Conservation (phyloP, 768 basidiomycete genomes). For the Phylloporus scabripes region DNA sequence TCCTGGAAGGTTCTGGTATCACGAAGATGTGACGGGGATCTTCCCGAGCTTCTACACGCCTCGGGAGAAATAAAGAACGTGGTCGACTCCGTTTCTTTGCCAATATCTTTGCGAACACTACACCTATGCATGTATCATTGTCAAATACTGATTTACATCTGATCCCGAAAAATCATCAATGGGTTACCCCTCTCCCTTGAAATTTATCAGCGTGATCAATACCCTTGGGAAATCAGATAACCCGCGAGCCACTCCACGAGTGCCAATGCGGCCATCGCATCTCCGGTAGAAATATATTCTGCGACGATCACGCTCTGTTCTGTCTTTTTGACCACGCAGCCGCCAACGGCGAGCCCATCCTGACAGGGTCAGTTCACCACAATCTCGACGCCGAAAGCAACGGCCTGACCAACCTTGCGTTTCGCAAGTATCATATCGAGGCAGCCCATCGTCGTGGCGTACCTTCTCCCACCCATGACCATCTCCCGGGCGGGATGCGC, state of each 20-base stretch:
- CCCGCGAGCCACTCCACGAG: slow-evolving; percentile 21
- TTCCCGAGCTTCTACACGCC: slow-evolving; percentile 50
- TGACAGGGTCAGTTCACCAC: neutral
- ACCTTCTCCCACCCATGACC: slow-evolving; percentile 16
- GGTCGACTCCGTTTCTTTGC: neutral
- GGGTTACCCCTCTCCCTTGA: neutral
- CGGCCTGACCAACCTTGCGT: slow-evolving; percentile 10
- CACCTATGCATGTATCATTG: neutral
- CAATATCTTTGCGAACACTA: neutral
- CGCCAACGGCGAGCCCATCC: slow-evolving; percentile 8
- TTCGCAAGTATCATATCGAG: slow-evolving; percentile 24
- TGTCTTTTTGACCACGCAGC: slow-evolving; percentile 25
- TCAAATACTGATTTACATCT: slow-evolving; percentile 6
- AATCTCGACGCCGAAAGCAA: neutral
- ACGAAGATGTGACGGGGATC: slow-evolving; percentile 48
- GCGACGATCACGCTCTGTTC: slow-evolving; percentile 23
- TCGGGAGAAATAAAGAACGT: neutral
- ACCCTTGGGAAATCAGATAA: slow-evolving; percentile 22
- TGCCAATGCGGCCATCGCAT: slow-evolving; percentile 10
- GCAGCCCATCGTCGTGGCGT: slow-evolving; percentile 26
- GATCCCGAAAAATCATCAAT: neutral
- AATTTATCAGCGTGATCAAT: slow-evolving; percentile 6
- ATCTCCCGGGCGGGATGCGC: slow-evolving; percentile 20
- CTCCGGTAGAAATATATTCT: slow-evolving; percentile 11
- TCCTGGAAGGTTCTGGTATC: slow-evolving; percentile 46